Evolutionary conservation across 2,329 filamentous ascomycete genomes (phyloP).

Genomic region (Penicillium occitanis): DNA sequence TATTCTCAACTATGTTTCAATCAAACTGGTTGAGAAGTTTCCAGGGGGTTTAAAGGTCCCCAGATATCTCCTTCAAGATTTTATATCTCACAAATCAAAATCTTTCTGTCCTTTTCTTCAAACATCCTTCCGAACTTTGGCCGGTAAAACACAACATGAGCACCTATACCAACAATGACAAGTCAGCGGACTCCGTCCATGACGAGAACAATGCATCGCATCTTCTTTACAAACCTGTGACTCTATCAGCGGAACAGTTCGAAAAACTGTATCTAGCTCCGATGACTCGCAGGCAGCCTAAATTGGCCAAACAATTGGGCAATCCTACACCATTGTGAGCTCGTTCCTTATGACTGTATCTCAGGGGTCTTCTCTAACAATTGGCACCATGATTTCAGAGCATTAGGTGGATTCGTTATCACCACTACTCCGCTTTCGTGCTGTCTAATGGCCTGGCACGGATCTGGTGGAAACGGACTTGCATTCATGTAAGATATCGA

Average conservation of each 20-base stretch:
- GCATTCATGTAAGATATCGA: slow-evolving; percentile 13
- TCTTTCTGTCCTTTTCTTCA: background rate
- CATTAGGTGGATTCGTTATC: slow-evolving; percentile 54
- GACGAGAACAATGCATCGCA: background rate
- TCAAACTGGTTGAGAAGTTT: background rate
- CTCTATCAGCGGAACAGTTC: slow-evolving; percentile 48
- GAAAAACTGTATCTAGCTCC: slow-evolving; percentile 52
- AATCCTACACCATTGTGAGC: slow-evolving; percentile 32
- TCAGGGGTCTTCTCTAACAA: background rate
- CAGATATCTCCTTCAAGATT: background rate
- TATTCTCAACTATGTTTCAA: background rate
- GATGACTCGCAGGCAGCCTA: slow-evolving; percentile 30
- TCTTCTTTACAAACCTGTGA: background rate
- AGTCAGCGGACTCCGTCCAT: slow-evolving; percentile 14
- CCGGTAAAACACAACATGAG: background rate
- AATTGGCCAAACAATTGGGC: slow-evolving; percentile 27
- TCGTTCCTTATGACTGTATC: background rate
- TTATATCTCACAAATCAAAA: background rate
- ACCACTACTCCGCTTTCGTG: slow-evolving; percentile 51
- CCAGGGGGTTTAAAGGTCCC: background rate
- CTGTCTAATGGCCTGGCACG: slow-evolving; percentile 58
- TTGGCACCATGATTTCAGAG: slow-evolving; percentile 36
- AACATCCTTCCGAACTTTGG: background rate
- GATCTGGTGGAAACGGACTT: slow-evolving; percentile 25
- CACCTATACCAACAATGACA: background rate